A percentile compares a stretch with the other conserved stretches of the same genome.
These are phyloP conservation scores for Tilletia indica DNA, from an alignment of 1,284 basidiomycete genomes.

Conservation along the genomic window DNA sequence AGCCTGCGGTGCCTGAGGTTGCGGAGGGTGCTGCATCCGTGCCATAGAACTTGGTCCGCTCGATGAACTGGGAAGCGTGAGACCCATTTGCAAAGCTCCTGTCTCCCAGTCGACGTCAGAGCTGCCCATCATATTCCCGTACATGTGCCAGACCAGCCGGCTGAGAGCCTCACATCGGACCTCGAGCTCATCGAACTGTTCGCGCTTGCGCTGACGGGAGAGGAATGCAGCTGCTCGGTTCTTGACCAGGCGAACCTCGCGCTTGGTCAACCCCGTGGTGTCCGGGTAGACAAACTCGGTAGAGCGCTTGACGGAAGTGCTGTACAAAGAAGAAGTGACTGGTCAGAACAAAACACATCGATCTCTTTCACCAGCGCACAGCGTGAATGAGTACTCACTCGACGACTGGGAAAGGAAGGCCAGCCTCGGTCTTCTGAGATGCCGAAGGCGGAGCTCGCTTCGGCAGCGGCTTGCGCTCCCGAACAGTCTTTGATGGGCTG, in stretches of 20 bases:
- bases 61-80: neutral
- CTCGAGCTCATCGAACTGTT: constrained; percentile 87
- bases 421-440: constrained; percentile 50
- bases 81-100: neutral
- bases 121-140: neutral
- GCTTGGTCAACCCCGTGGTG: constrained; percentile 79
- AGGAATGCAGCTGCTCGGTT: constrained; percentile 87
- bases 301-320: constrained; percentile 53
- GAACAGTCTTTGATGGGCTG: neutral
- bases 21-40: neutral
- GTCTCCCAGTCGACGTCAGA: neutral
- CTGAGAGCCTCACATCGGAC: constrained; percentile 63
- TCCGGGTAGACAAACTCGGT: constrained; percentile 74
- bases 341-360: too few species aligned
- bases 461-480: constrained; percentile 18
- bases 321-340: neutral
- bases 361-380: too few species aligned
- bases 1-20: neutral
- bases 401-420: constrained; percentile 54
- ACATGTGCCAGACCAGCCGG: constrained; percentile 49
- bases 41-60: neutral
- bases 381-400: constrained; percentile 24
- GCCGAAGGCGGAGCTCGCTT: constrained; percentile 47
- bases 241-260: constrained; percentile 84
- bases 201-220: constrained; percentile 81